A percentile compares a stretch with the other conserved stretches of the same genome.
phyloP scores from a whole-genome alignment of 129 eudicot species.

The Tagetes patula region DNA sequence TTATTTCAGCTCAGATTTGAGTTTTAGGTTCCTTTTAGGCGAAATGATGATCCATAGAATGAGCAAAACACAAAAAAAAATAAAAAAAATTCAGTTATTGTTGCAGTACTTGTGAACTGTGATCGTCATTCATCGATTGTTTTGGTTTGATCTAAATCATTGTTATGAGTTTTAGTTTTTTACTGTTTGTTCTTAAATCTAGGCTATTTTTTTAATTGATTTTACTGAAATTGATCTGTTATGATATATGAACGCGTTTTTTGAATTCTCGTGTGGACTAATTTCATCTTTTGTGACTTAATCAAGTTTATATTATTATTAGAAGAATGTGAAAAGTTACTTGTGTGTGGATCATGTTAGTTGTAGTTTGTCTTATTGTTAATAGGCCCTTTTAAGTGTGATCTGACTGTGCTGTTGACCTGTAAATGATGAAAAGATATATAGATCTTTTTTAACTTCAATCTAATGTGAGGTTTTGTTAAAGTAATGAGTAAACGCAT shows the following conservation, averaged over 20 bases:
- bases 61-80: background rate
- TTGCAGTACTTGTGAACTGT: background rate
- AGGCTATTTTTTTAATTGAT: background rate
- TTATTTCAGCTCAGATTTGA: slow-evolving; percentile 7
- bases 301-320: background rate
- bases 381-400: slow-evolving; percentile 12
- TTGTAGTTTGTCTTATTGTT: slow-evolving; percentile 11
- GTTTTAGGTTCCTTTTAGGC: slow-evolving; percentile 10
- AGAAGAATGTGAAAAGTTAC: background rate
- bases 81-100: background rate
- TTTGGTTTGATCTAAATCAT: slow-evolving; percentile 14
- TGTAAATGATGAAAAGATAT: background rate
- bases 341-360: slow-evolving; percentile 13
- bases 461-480: background rate
- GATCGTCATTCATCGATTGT: slow-evolving; percentile 10
- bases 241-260: slow-evolving; percentile 4
- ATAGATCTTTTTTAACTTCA: background rate
- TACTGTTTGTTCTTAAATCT: background rate
- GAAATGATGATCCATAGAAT: slow-evolving; percentile 12
- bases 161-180: slow-evolving; percentile 15
- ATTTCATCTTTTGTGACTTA: slow-evolving; percentile 7
- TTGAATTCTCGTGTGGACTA: slow-evolving; percentile 7
- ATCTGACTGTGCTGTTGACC: slow-evolving; percentile 2
- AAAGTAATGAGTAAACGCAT: background rate
- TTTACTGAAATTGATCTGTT: slow-evolving; percentile 1